Evolutionary conservation across 345 rosid genomes (phyloP).

Genomic region (Brassica rapa): DNA sequence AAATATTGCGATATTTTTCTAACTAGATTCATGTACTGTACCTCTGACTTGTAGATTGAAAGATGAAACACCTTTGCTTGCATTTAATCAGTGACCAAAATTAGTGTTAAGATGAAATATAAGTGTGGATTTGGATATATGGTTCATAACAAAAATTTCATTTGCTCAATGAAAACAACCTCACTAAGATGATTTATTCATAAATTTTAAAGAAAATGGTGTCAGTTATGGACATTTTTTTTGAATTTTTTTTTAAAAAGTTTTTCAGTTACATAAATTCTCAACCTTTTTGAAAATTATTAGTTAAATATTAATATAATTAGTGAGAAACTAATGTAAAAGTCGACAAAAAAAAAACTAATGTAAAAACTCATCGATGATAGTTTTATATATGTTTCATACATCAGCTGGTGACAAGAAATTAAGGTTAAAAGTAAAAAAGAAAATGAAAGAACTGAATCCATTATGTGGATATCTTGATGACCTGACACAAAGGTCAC

Average conservation of each 20-base stretch:
- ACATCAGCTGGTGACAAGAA: background rate
- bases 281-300: background rate
- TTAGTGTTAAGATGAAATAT: background rate
- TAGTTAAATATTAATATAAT: too few species aligned
- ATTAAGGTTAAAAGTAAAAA: background rate
- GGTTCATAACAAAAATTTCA: background rate
- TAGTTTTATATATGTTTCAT: background rate
- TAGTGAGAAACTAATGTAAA: background rate
- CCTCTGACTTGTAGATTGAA: background rate
- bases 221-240: background rate
- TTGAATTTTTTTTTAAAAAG: too few species aligned
- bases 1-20: background rate
- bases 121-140: background rate
- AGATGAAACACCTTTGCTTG: background rate
- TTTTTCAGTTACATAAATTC: background rate
- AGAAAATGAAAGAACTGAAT: constrained; percentile 6
- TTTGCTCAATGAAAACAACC: background rate
- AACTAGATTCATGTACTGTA: background rate
- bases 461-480: constrained; percentile 21
- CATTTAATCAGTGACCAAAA: background rate
- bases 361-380: background rate
- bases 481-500: constrained; percentile 48
- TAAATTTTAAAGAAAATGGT: background rate
- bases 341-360: too few species aligned
- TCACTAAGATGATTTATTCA: background rate